Evolutionary conservation across 805 yeast species (phyloP).

Genomic region (Komagataella pseudopastoris): DNA sequence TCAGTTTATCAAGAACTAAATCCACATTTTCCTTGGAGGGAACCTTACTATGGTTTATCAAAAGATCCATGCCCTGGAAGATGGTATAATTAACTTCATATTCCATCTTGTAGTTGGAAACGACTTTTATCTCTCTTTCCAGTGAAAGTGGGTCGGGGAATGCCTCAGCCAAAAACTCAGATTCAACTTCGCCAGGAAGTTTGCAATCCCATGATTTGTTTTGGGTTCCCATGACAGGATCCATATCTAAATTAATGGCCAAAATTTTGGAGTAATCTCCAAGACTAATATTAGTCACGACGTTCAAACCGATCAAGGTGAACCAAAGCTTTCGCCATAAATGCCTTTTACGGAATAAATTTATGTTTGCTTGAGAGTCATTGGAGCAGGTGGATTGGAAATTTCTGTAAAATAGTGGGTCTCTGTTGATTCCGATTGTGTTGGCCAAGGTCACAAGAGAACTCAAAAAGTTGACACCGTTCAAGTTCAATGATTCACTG

Average conservation of each 20-base stretch:
- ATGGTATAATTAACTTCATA: conserved; percentile 30
- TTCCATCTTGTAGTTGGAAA: conserved; percentile 31
- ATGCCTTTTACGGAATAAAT: conserved; percentile 20
- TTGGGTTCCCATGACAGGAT: conserved; percentile 18
- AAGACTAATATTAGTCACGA: conserved; percentile 20
- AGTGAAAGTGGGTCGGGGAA: conserved; percentile 14
- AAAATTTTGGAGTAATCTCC: conserved; percentile 23
- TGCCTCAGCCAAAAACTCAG: conserved; percentile 19
- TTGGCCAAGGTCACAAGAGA: conserved; percentile 28
- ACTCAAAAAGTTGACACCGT: conserved; percentile 19
- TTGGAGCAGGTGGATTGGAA: conserved; percentile 11
- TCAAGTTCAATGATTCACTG: conserved; percentile 14
- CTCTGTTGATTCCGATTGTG: conserved; percentile 33
- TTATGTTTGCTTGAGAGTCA: conserved; percentile 13
- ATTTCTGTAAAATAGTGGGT: conserved; percentile 27
- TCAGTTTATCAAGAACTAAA: conserved; percentile 12
- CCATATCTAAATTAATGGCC: conserved; percentile 21
- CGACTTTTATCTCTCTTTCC: conserved; percentile 29
- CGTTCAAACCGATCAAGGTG: conserved; percentile 18
- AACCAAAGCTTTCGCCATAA: conserved; percentile 27
- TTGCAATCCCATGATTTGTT: conserved; percentile 23
- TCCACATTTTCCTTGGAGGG: conserved; percentile 16
- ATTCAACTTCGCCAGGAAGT: conserved; percentile 23
- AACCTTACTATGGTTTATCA: conserved; percentile 22
- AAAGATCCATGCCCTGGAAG: conserved; percentile 22